Percentiles rank a stretch among this genome's conserved stretches.
These are phyloP conservation scores for Camellia granthamiana DNA, from an alignment of 148 eudicot species.

Conservation along the genomic window DNA sequence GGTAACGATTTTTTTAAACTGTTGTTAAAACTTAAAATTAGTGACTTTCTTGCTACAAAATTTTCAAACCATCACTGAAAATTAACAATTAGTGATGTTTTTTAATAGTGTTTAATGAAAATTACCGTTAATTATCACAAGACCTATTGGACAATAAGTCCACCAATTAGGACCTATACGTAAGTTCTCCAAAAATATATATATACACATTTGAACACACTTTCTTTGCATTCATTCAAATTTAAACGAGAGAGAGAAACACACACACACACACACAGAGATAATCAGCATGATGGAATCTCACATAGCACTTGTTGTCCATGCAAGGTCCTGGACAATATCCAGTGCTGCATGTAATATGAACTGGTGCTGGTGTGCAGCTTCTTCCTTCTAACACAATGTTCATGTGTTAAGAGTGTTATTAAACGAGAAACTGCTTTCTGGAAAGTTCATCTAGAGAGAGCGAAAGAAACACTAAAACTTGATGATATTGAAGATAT, in stretches of 20 bases:
- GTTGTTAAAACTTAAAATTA: too few species aligned
- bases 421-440: not conserved
- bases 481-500: not conserved
- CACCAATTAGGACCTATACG: too few species aligned
- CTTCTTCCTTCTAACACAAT: constrained; percentile 81
- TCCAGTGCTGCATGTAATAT: constrained; percentile 90
- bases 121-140: too few species aligned
- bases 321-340: constrained; percentile 94
- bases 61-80: too few species aligned
- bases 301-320: constrained; percentile 99
- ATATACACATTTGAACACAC: not conserved
- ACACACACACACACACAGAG: not conserved
- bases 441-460: constrained; percentile 2
- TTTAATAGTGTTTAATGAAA: too few species aligned
- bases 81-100: too few species aligned
- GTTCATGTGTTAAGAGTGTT: not conserved
- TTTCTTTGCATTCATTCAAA: not conserved
- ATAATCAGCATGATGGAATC: constrained; percentile 14
- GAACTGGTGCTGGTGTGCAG: constrained; percentile 92
- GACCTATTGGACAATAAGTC: too few species aligned
- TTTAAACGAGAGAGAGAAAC: not conserved
- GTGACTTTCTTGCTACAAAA: too few species aligned
- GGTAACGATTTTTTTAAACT: too few species aligned
- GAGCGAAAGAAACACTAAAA: not conserved
- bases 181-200: too few species aligned